A percentile compares a stretch with the other conserved stretches of the same genome.
These are phyloP conservation scores for Thelonectria olida DNA, from an alignment of 2,329 filamentous ascomycete genomes.

Conservation along the genomic window DNA sequence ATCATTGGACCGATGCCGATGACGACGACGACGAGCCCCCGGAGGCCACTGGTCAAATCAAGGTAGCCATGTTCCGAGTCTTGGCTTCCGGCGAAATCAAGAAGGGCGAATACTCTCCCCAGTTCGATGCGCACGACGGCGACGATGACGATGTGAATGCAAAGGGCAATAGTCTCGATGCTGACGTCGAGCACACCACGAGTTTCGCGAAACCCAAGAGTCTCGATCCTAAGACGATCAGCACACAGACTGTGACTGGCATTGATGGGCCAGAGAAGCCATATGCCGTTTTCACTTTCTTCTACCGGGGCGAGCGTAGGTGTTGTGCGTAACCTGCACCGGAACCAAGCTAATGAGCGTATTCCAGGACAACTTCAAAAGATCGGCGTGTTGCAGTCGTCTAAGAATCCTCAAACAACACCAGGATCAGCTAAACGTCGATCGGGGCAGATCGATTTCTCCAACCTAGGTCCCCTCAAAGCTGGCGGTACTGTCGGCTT, in stretches of 20 bases:
- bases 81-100: constrained; percentile 97
- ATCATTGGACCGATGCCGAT: constrained; percentile 80
- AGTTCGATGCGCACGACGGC: constrained; percentile 96
- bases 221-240: constrained; percentile 95
- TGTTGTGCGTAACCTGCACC: constrained; percentile 38
- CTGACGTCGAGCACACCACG: constrained; percentile 94
- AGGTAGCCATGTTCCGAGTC: constrained; percentile 95
- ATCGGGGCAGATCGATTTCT: constrained; percentile 85
- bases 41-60: constrained; percentile 96
- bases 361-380: constrained; percentile 87
- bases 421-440: constrained; percentile 76
- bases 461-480: constrained; percentile 84
- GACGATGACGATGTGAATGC: constrained; percentile 72
- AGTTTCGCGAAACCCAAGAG: constrained; percentile 98
- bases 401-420: constrained; percentile 71
- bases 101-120: constrained; percentile 95
- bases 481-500: constrained; percentile 90
- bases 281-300: constrained; percentile 96
- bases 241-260: constrained; percentile 98
- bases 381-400: constrained; percentile 84
- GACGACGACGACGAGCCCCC: constrained; percentile 91
- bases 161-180: constrained; percentile 71
- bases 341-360: constrained; percentile 36
- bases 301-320: constrained; percentile 95
- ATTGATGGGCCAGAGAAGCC: constrained; percentile 96